Percentiles rank a stretch among this genome's conserved stretches.
Evolutionary conservation across 306 rosid species (phyloP).

Genomic region (Inga laurina): DNA sequence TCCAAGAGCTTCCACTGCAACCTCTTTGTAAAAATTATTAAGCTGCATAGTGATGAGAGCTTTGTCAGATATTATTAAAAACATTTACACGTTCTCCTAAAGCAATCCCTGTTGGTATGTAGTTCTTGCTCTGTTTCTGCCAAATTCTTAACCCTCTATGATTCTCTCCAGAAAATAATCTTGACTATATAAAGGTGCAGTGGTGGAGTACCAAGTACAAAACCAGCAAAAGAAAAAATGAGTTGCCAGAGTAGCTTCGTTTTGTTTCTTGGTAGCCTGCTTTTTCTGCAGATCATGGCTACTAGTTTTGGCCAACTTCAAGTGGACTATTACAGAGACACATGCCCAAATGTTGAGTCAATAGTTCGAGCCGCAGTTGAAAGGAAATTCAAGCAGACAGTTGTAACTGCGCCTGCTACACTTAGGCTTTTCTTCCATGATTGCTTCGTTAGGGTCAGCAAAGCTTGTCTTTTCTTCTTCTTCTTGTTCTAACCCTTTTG

Average conservation of each 20-base stretch:
- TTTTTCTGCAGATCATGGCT: constrained; percentile 41
- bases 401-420: constrained; percentile 84
- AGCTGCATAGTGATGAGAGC: constrained; percentile 29
- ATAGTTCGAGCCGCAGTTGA: constrained; percentile 65
- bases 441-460: constrained; percentile 71
- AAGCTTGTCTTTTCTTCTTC: not conserved
- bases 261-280: constrained; percentile 32
- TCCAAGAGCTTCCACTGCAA: constrained; percentile 29
- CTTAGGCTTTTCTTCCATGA: constrained; percentile 92
- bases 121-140: constrained; percentile 27
- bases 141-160: constrained; percentile 19
- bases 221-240: constrained; percentile 40
- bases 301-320: constrained; percentile 47
- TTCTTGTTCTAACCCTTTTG: not conserved
- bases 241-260: constrained; percentile 13
- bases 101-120: constrained; percentile 29
- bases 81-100: constrained; percentile 8
- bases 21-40: constrained; percentile 18
- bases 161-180: constrained; percentile 3
- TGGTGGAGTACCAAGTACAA: not conserved
- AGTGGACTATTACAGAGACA: constrained; percentile 45
- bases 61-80: constrained; percentile 36
- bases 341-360: constrained; percentile 80
- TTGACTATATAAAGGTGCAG: constrained; percentile 36
- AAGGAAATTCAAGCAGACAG: constrained; percentile 58